phyloP scores from a whole-genome alignment of 306 rosid genomes.

The Leucaena leucocephala region DNA sequence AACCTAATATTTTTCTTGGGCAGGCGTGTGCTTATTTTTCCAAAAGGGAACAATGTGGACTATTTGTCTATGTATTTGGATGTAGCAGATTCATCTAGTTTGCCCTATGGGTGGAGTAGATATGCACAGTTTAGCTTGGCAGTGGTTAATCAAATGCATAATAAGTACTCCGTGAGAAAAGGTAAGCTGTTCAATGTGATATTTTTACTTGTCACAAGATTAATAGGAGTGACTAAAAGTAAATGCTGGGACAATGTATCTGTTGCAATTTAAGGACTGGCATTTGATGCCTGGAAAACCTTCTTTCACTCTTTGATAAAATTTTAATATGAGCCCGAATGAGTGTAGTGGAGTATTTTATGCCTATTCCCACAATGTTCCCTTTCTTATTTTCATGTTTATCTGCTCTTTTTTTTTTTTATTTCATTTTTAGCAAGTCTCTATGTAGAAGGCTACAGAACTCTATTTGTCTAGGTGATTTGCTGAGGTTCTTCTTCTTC shows the following conservation, averaged over 20 bases:
- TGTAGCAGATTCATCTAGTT: constrained; percentile 73
- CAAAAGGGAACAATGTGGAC: constrained; percentile 97
- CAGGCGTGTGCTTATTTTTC: constrained; percentile 90
- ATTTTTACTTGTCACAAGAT: constrained; percentile 3
- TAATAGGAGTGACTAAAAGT: constrained; percentile 20
- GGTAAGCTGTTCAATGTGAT: constrained; percentile 53
- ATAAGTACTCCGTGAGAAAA: constrained; percentile 73
- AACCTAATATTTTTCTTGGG: constrained; percentile 21
- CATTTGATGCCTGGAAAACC: constrained; percentile 17
- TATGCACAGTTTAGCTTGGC: constrained; percentile 91
- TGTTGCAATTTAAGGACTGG: constrained; percentile 21
- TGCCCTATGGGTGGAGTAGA: constrained; percentile 98
- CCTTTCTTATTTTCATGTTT: neutral
- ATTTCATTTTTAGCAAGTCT: neutral
- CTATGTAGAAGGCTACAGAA: neutral
- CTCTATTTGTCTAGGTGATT: neutral
- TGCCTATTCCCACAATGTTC: neutral
- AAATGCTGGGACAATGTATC: constrained; percentile 17
- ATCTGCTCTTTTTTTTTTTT: neutral
- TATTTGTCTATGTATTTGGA: constrained; percentile 94
- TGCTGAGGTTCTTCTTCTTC: neutral
- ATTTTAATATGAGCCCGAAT: neutral
- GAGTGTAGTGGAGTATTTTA: neutral
- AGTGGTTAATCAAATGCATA: constrained; percentile 74
- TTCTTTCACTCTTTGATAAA: neutral